phyloP scores from a whole-genome alignment of 83 land plant genomes.

The Picea mariana region DNA sequence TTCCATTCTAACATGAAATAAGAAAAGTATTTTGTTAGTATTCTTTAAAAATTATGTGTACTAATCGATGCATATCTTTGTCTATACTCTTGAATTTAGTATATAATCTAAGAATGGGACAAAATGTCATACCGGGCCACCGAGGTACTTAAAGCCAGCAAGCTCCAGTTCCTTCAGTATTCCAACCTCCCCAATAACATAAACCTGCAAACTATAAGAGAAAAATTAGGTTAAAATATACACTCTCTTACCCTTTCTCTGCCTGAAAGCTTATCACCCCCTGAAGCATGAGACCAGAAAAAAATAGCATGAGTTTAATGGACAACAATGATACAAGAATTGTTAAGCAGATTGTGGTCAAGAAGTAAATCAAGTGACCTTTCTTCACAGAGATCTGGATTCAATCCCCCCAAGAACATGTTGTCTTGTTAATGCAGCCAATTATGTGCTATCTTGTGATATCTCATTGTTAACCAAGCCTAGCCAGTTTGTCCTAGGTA shows the following conservation, averaged over 20 bases:
- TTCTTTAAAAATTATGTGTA: neutral
- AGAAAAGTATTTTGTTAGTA: neutral
- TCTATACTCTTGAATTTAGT: neutral
- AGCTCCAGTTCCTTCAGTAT: conserved; percentile 88
- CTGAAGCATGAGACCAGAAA: neutral
- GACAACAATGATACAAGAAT: neutral
- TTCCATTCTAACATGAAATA: neutral
- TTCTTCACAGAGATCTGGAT: no score
- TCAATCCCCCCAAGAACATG: no score
- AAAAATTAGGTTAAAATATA: conserved; percentile 14
- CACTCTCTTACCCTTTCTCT: neutral
- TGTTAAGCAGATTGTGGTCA: no score
- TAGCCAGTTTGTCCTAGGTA: no score
- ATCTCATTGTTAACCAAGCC: no score
- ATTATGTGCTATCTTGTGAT: no score
- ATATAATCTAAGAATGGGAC: neutral
- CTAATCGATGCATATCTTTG: neutral
- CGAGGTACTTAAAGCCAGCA: conserved; percentile 86
- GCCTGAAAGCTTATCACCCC: neutral
- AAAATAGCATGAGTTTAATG: neutral
- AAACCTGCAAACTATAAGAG: conserved; percentile 57
- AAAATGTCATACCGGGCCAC: conserved; percentile 83
- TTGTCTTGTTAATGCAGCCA: no score
- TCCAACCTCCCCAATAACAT: conserved; percentile 91
- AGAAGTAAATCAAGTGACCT: no score